These are phyloP conservation scores for Scalesia atractyloides DNA, from an alignment of 129 eudicot species.

Conservation along the genomic window DNA sequence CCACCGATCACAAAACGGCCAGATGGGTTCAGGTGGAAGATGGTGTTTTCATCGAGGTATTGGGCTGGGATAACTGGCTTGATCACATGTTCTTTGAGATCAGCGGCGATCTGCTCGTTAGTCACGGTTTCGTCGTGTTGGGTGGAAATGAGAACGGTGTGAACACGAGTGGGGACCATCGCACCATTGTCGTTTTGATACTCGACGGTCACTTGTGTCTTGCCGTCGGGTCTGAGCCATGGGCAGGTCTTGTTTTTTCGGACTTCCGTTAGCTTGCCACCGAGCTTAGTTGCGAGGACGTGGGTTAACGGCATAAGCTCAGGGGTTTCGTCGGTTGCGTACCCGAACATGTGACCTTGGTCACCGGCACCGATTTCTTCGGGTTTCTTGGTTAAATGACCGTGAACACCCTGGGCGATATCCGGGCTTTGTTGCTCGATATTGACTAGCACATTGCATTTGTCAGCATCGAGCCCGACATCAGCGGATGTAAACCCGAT, in stretches of 20 bases:
- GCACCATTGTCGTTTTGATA: slow-evolving; percentile 10
- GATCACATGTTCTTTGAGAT: slow-evolving; percentile 15
- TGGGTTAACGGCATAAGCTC: slow-evolving; percentile 64
- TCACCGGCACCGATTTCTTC: slow-evolving; percentile 18
- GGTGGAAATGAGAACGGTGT: slow-evolving; percentile 18
- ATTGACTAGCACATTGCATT: slow-evolving; percentile 14
- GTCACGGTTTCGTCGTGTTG: slow-evolving; percentile 22
- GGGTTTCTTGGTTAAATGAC: slow-evolving; percentile 17
- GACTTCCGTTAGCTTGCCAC: slow-evolving; percentile 21
- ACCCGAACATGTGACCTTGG: slow-evolving; percentile 19
- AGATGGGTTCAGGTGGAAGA: slow-evolving; percentile 9
- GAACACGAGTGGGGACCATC: slow-evolving; percentile 13
- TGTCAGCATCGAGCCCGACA: slow-evolving; percentile 18
- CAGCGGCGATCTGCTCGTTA: slow-evolving; percentile 8
- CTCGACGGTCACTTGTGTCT: slow-evolving; percentile 12
- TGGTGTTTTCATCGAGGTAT: slow-evolving; percentile 18
- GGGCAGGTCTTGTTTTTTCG: slow-evolving; percentile 13
- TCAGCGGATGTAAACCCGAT: slow-evolving; percentile 21
- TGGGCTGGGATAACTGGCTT: slow-evolving; percentile 19
- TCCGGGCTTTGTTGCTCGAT: slow-evolving; percentile 14
- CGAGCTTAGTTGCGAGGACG: slow-evolving; percentile 67
- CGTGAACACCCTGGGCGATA: slow-evolving; percentile 17
- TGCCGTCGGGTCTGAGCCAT: slow-evolving; percentile 15
- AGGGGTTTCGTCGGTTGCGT: slow-evolving; percentile 51
- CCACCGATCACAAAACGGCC: slow-evolving; percentile 12